These are phyloP conservation scores for Plantago elongata DNA, from an alignment of 257 asterid genomes.

Conservation along the genomic window DNA sequence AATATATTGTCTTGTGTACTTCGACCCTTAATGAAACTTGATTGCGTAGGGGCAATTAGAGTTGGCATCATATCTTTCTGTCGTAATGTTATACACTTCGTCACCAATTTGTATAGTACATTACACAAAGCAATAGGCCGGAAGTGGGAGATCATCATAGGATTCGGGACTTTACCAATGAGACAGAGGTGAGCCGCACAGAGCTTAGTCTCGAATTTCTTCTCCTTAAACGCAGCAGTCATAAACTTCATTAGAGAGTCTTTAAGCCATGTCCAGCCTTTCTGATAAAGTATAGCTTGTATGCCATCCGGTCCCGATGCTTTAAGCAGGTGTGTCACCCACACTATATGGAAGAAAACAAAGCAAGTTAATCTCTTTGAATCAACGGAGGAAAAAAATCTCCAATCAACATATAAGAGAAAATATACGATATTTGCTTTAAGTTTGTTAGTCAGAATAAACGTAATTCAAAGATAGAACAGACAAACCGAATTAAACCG, in stretches of 20 bases:
- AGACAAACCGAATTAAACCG: too few relatives aligned
- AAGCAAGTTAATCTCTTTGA: too few relatives aligned
- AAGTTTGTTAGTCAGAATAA: too few relatives aligned
- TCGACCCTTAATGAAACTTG: background rate
- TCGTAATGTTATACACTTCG: background rate
- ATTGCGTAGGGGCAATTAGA: background rate
- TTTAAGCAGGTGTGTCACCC: background rate
- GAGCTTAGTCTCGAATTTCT: background rate
- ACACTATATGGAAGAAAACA: too few relatives aligned
- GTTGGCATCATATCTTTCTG: background rate
- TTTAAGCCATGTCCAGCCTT: background rate
- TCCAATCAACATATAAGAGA: too few relatives aligned
- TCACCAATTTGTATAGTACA: background rate
- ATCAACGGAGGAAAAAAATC: too few relatives aligned
- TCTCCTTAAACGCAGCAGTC: too few relatives aligned
- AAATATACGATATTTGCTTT: too few relatives aligned
- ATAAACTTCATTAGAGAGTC: background rate
- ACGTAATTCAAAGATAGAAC: too few relatives aligned
- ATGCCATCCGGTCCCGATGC: background rate
- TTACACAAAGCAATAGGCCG: background rate
- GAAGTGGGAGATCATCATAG: background rate
- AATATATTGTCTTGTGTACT: background rate
- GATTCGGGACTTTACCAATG: background rate
- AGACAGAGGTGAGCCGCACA: background rate
- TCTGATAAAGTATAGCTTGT: background rate